Evolutionary conservation across 2,329 filamentous ascomycete genomes (phyloP).

Genomic region (Penicillium janthinellum): DNA sequence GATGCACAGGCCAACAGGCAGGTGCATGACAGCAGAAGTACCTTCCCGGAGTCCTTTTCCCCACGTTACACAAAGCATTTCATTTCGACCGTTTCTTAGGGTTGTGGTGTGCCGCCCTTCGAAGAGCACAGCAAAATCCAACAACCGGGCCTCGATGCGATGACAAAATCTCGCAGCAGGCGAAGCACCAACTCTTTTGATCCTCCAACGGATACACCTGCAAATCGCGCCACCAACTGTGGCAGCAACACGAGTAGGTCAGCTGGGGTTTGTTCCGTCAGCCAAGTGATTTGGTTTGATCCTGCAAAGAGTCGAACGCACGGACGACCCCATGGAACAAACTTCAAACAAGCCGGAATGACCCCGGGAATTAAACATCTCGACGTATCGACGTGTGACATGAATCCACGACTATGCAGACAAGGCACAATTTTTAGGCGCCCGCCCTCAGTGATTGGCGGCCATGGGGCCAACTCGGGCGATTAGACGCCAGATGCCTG

Average conservation of each 20-base stretch:
- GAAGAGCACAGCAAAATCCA: not conserved
- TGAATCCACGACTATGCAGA: constrained; percentile 11
- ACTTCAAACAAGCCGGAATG: not conserved
- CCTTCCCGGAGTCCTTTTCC: constrained; percentile 19
- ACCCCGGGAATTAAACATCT: not conserved
- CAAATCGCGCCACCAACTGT: constrained; percentile 8
- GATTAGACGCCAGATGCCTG: constrained; percentile 19
- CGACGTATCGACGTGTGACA: constrained; percentile 4
- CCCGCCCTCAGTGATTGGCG: constrained; percentile 22
- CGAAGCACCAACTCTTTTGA: constrained; percentile 12
- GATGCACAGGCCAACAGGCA: constrained; percentile 5
- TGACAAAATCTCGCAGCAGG: not conserved
- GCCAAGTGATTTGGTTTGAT: constrained; percentile 18
- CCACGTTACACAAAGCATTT: constrained; percentile 12
- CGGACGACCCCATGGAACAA: constrained; percentile 13
- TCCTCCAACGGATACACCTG: not conserved
- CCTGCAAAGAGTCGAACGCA: constrained; percentile 9
- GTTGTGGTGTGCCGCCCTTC: not conserved
- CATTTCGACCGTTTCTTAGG: not conserved
- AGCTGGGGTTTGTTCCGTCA: constrained; percentile 12
- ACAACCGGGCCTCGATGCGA: not conserved
- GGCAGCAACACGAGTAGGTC: constrained; percentile 15
- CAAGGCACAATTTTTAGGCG: constrained; percentile 22
- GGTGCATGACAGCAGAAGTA: not conserved
- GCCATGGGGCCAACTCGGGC: constrained; percentile 12